These are phyloP conservation scores for Oryza coarctata DNA, from an alignment of 176 grass and related monocot species.

Conservation along the genomic window DNA sequence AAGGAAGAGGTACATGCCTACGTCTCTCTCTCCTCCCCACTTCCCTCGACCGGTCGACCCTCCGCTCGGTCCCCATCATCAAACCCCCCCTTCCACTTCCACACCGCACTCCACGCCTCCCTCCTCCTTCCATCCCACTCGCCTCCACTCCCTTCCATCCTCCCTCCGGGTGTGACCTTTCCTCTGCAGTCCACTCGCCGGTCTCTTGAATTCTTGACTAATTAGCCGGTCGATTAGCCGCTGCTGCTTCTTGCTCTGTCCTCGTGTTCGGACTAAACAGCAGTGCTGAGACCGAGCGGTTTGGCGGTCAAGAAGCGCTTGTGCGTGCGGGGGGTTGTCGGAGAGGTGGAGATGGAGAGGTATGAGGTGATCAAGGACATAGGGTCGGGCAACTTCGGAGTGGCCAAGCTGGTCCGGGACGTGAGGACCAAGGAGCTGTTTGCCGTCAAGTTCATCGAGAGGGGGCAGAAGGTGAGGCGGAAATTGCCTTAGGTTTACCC, in stretches of 20 bases:
- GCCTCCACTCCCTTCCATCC: not conserved
- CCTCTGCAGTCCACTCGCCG: conserved; percentile 22
- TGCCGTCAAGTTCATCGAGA: conserved; percentile 93
- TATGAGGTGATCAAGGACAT: conserved; percentile 94
- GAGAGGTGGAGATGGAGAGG: conserved; percentile 58
- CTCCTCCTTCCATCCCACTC: not conserved
- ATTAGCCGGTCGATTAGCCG: not conserved
- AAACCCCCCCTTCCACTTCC: conserved; percentile 25
- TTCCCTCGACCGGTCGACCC: not conserved
- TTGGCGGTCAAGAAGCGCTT: not conserved
- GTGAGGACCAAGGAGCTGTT: conserved; percentile 78
- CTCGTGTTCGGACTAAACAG: not conserved
- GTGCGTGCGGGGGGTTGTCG: not conserved
- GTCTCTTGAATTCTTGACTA: conserved; percentile 19
- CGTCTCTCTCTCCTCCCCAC: conserved; percentile 25
- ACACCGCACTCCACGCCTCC: conserved; percentile 15
- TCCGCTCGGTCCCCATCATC: conserved; percentile 21
- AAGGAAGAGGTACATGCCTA: too few relatives aligned
- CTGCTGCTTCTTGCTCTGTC: not conserved
- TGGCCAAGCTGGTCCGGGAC: conserved; percentile 89
- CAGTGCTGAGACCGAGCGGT: not conserved
- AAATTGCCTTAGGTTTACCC: not conserved
- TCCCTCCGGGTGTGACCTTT: not conserved
- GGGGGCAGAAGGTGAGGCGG: conserved; percentile 75
- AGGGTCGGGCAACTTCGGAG: conserved; percentile 93